Evolutionary conservation across 805 yeast species (phyloP).

Genomic region (Hanseniaspora thailandica): DNA sequence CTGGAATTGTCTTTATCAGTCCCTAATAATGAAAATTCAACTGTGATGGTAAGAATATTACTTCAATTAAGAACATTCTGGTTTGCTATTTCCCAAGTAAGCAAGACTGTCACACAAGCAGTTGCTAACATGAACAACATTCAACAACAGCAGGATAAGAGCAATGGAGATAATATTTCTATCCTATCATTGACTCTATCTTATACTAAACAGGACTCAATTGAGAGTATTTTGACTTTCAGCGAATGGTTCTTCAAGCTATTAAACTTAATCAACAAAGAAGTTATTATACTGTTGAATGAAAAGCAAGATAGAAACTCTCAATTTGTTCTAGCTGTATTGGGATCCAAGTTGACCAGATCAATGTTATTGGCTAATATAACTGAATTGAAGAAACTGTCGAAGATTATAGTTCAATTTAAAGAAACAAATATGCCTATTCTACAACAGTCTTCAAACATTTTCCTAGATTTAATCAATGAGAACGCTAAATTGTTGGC

Average conservation of each 20-base stretch:
- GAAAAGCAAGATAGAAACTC: conserved; percentile 21
- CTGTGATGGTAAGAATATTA: conserved; percentile 29
- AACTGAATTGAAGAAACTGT: conserved; percentile 43
- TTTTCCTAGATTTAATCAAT: conserved; percentile 14
- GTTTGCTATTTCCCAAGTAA: conserved; percentile 61
- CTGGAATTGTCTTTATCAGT: conserved; percentile 24
- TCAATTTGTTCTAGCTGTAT: conserved; percentile 44
- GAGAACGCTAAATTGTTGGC: conserved; percentile 24
- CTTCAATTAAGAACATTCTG: conserved; percentile 54
- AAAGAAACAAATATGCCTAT: conserved; percentile 21
- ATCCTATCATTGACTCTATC: conserved; percentile 30
- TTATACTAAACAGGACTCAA: conserved; percentile 48
- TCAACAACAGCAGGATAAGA: conserved; percentile 28
- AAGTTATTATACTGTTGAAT: conserved; percentile 40
- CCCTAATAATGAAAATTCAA: conserved; percentile 7
- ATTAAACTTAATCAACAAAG: conserved; percentile 60
- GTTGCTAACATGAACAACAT: conserved; percentile 50
- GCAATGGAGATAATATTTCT: conserved; percentile 36
- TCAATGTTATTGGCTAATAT: conserved; percentile 54
- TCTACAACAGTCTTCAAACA: conserved; percentile 24
- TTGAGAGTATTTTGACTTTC: conserved; percentile 59
- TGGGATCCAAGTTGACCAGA: conserved; percentile 60
- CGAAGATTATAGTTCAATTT: conserved; percentile 16
- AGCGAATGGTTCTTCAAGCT: conserved; percentile 80
- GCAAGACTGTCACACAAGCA: conserved; percentile 45